Percentiles rank a stretch among this genome's conserved stretches.
These are phyloP conservation scores for Acidiella bohemica DNA, from an alignment of 495 filamentous ascomycete genomes.

Conservation along the genomic window DNA sequence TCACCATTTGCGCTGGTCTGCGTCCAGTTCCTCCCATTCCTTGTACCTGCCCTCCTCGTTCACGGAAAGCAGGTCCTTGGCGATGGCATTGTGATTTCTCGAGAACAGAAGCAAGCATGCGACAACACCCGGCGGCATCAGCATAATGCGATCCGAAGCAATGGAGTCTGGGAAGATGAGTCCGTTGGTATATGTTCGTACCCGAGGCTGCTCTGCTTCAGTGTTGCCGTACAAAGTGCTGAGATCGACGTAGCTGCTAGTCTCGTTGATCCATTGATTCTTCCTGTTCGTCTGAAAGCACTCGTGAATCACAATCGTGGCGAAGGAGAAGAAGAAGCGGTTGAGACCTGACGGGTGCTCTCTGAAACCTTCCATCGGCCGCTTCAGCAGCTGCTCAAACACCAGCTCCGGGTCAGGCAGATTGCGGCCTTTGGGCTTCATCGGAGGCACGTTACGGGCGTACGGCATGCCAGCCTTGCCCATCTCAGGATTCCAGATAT, in stretches of 20 bases:
- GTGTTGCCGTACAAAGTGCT: constrained; percentile 25
- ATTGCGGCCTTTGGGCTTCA: constrained; percentile 23
- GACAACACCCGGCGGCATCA: constrained; percentile 25
- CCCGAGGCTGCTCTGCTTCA: constrained; percentile 20
- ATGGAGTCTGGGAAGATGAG: constrained; percentile 23
- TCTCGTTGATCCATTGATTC: constrained; percentile 32
- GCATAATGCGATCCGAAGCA: constrained; percentile 24
- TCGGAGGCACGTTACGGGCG: constrained; percentile 21
- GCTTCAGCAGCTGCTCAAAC: constrained; percentile 22
- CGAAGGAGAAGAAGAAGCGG: no score
- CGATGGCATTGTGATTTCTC: constrained; percentile 25
- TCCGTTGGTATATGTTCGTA: constrained; percentile 23
- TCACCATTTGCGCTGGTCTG: constrained; percentile 18
- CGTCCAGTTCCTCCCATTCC: constrained; percentile 19
- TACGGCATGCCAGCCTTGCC: constrained; percentile 33
- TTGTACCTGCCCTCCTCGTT: constrained; percentile 25
- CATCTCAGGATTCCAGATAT: constrained; percentile 31
- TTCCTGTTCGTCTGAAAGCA: constrained; percentile 22
- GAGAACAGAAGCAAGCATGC: constrained; percentile 23
- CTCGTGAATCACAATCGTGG: constrained; percentile 23
- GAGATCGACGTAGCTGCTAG: constrained; percentile 25
- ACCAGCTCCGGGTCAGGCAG: constrained; percentile 22
- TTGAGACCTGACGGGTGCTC: constrained; percentile 27
- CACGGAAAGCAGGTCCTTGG: constrained; percentile 17
- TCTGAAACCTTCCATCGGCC: constrained; percentile 21